phyloP scores from a whole-genome alignment of 768 basidiomycete species.

The Trametes coccinea region DNA sequence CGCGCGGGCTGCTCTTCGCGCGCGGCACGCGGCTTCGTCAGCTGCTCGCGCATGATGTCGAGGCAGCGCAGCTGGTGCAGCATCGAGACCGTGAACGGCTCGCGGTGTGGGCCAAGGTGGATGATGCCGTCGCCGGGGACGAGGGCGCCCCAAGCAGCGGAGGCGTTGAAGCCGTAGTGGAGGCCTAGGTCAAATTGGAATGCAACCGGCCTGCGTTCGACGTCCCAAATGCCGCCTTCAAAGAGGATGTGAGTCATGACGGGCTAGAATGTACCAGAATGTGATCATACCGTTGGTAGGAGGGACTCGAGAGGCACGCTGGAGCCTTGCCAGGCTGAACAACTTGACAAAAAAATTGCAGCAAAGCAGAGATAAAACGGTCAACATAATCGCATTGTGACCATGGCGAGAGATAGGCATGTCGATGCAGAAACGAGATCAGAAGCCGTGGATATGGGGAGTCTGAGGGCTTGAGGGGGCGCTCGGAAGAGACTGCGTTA shows the following conservation, averaged over 20 bases:
- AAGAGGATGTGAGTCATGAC: neutral
- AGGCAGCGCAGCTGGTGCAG: slow-evolving; percentile 30
- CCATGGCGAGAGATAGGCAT: neutral
- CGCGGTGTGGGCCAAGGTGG: slow-evolving; percentile 21
- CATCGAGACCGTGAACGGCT: slow-evolving; percentile 24
- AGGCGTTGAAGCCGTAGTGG: slow-evolving; percentile 19
- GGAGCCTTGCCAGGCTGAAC: slow-evolving; percentile 1
- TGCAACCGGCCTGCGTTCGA: slow-evolving; percentile 21
- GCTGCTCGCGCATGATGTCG: slow-evolving; percentile 25
- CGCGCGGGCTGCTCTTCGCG: slow-evolving; percentile 20
- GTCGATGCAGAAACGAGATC: no score
- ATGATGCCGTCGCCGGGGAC: slow-evolving; percentile 26
- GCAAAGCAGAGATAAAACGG: neutral
- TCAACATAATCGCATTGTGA: neutral
- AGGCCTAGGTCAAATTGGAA: slow-evolving; percentile 22
- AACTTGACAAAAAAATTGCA: slow-evolving; percentile 13
- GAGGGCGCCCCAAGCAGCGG: slow-evolving; percentile 20
- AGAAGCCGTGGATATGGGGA: no score
- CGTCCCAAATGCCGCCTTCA: slow-evolving; percentile 17
- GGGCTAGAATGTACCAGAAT: no score
- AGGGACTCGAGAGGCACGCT: neutral
- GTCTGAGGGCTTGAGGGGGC: no score
- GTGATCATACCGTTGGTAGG: slow-evolving; percentile 4
- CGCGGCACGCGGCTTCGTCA: slow-evolving; percentile 12
- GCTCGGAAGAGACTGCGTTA: no score